phyloP scores from a whole-genome alignment of 257 asterid genomes.

The Penstemon eatonii region DNA sequence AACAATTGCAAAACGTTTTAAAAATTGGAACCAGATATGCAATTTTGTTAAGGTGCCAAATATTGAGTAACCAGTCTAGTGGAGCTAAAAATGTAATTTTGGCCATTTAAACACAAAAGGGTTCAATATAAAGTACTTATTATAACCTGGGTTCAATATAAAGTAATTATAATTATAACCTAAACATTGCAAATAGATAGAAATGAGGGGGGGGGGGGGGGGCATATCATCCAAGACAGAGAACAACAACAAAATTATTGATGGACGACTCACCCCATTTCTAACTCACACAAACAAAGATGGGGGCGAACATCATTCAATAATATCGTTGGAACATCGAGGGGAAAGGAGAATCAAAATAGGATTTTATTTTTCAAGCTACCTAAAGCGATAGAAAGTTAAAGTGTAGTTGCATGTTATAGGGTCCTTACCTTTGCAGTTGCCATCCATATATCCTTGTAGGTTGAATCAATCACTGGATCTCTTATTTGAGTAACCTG shows the following conservation, averaged over 20 bases:
- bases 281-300: not conserved
- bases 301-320: not conserved
- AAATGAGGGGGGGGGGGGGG: not conserved
- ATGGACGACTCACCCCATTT: not conserved
- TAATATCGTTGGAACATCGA: not conserved
- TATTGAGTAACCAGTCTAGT: too few species aligned
- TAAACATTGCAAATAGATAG: not conserved
- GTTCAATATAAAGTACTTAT: not conserved
- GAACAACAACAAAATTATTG: not conserved
- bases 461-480: conserved; percentile 82
- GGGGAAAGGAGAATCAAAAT: not conserved
- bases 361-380: not conserved
- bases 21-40: too few species aligned
- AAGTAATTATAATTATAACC: too few species aligned
- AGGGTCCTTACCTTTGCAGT: conserved; percentile 77
- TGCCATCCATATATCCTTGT: conserved; percentile 93
- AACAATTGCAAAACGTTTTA: too few species aligned
- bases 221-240: not conserved
- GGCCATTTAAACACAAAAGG: not conserved
- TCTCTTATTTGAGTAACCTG: conserved; percentile 72
- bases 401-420: conserved; percentile 2
- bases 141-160: too few species aligned
- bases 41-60: too few species aligned
- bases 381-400: not conserved
- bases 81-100: too few species aligned